Evolutionary conservation across 176 grass and related monocot genomes (phyloP).

Genomic region (Zea luxurians): DNA sequence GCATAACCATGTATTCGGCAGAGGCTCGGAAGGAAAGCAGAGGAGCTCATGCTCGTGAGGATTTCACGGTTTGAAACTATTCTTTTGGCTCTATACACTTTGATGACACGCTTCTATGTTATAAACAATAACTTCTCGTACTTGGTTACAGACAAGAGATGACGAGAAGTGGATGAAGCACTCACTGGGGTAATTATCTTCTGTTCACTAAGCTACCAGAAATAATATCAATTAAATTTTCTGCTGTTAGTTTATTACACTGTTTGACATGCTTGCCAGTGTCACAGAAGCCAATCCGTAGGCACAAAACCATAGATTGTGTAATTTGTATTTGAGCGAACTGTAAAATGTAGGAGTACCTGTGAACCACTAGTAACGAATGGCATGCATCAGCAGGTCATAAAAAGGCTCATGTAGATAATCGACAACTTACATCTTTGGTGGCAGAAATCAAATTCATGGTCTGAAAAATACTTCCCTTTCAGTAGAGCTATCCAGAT

Average conservation of each 20-base stretch:
- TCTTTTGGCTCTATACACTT: background rate
- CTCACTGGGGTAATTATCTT: slow-evolving; percentile 62
- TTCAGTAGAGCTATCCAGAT: background rate
- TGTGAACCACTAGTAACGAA: background rate
- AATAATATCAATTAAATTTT: background rate
- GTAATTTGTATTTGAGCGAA: background rate
- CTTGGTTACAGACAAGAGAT: slow-evolving; percentile 75
- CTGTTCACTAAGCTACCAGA: background rate
- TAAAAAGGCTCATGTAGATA: background rate
- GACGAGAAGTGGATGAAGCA: slow-evolving; percentile 85
- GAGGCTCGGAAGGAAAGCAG: slow-evolving; percentile 94
- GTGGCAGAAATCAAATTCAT: background rate
- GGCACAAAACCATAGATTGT: background rate
- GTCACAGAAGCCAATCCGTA: background rate
- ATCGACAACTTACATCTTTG: background rate
- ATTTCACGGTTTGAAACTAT: slow-evolving; percentile 66
- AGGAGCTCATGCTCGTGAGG: slow-evolving; percentile 93
- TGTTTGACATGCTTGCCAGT: background rate
- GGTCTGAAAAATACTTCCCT: background rate
- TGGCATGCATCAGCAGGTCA: background rate
- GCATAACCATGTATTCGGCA: slow-evolving; percentile 87
- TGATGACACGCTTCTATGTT: background rate
- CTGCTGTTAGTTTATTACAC: background rate
- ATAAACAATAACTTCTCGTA: background rate
- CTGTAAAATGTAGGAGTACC: background rate